These are phyloP conservation scores for Hamamelis virginiana DNA, from an alignment of 164 flowering plant genomes.

Conservation along the genomic window DNA sequence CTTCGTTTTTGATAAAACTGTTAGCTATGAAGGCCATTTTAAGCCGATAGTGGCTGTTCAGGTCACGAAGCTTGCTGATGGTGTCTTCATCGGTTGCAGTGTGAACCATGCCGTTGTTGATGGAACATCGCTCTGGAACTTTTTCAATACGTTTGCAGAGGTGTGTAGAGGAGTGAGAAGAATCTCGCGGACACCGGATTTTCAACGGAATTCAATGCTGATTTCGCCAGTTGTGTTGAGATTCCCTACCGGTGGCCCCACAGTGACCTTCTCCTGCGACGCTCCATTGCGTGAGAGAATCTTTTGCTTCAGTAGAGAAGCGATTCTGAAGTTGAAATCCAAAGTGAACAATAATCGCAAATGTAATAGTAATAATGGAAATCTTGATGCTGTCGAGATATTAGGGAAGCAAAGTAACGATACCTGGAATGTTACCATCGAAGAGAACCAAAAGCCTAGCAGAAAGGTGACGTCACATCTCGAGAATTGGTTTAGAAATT, in stretches of 20 bases:
- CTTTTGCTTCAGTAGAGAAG: slow-evolving; percentile 55
- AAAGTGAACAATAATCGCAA: slow-evolving; percentile 25
- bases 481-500: slow-evolving; percentile 20
- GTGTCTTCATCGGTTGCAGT: slow-evolving; percentile 58
- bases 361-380: not conserved
- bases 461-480: slow-evolving; percentile 19
- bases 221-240: slow-evolving; percentile 42
- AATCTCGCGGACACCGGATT: slow-evolving; percentile 35
- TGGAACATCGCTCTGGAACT: slow-evolving; percentile 73
- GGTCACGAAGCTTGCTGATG: slow-evolving; percentile 62
- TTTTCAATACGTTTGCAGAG: slow-evolving; percentile 70
- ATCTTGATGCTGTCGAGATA: slow-evolving; percentile 19
- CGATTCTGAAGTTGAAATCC: slow-evolving; percentile 46
- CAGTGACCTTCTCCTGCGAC: slow-evolving; percentile 43
- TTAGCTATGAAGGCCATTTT: slow-evolving; percentile 52
- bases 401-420: slow-evolving; percentile 46
- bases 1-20: slow-evolving; percentile 42
- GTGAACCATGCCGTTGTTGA: slow-evolving; percentile 64
- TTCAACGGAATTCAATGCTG: slow-evolving; percentile 44
- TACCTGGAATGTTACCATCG: not conserved
- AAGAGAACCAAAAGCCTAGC: not conserved
- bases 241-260: slow-evolving; percentile 54
- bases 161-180: slow-evolving; percentile 30
- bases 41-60: slow-evolving; percentile 56
- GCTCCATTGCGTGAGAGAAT: slow-evolving; percentile 59